Base-by-base conservation (phyloP, 345 rosid genomes). In the Lagerstroemia speciosa region DNA sequence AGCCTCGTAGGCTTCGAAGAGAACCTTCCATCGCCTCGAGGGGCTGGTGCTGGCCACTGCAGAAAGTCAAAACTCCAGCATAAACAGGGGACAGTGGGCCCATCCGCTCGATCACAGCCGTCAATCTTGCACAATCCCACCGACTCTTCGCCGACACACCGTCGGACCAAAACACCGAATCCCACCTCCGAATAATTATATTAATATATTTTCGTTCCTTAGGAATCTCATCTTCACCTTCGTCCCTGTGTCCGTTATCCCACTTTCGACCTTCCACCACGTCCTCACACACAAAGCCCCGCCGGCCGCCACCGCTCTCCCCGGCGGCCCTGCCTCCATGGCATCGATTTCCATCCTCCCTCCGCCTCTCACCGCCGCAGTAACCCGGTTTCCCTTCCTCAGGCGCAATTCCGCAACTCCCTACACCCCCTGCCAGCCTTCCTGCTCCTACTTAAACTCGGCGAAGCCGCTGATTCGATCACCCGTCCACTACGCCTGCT, bases 401-500 rank as follows among this genome's bases (percentile, higher is more conserved):
- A 37, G n/a, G 62, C 67, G 31, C 48, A 58, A 3, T 58, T 53
- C 64, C 64, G 48, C 69, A 6, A 17, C 52, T 55, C 20, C n/a
- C 24, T 27, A 3, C 38, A 33, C 32, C 45, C 43, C 29, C 32
- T 67, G 69, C 31, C 45, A 66, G 20, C 66, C 72, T 19, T 71
- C 78, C 50, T 64, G 75, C 62, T 31, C 27, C 67, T 61, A 48
- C 67, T 63, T 76, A 67, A 66, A 22, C 69, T 60, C 62, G 55
- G 60, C 68, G 57, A 50, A 72, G 67, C 57, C 6, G 63, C 33
- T 15, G 33, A 11, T 58, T 34, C 63, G 63, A 58, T 27, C 80
- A 17, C 32, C 73, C 40, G 66, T 61, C 70, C 74, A 82, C 3
- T 75, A 73, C 30, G 83, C 96, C 5, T 87, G 94, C 78, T 87